phyloP scores from a whole-genome alignment of 2,329 filamentous ascomycete species.

The Hypoxylon sp. region DNA sequence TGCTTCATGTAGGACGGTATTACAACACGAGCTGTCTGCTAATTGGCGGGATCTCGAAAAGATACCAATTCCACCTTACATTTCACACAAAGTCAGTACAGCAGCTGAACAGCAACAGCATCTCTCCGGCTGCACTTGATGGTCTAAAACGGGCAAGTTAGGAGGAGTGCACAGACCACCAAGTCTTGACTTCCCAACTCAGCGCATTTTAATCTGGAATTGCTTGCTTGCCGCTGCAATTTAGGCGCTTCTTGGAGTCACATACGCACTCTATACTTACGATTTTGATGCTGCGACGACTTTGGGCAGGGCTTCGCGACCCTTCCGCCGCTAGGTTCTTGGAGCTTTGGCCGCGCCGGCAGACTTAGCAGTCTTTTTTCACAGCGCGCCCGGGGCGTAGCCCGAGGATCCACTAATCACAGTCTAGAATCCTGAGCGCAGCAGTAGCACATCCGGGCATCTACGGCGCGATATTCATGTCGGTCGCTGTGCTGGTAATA shows the following conservation, averaged over 20 bases:
- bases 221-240: neutral
- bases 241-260: neutral
- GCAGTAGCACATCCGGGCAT: constrained; percentile 22
- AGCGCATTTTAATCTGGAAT: neutral
- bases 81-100: neutral
- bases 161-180: constrained; percentile 13
- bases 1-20: neutral
- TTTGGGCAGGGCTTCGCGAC: constrained; percentile 31
- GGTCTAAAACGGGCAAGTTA: constrained; percentile 1
- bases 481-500: constrained; percentile 40
- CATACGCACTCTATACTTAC: neutral
- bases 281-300: constrained; percentile 37
- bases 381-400: constrained; percentile 11
- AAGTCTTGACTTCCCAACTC: constrained; percentile 4
- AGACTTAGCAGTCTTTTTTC: constrained; percentile 11
- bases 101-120: neutral
- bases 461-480: constrained; percentile 41
- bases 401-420: neutral
- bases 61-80: too few relatives aligned
- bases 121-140: neutral
- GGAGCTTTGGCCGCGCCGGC: constrained; percentile 7
- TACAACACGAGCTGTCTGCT: neutral
- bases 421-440: constrained; percentile 9
- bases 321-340: constrained; percentile 21
- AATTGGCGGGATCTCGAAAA: too few relatives aligned